Base-by-base conservation (phyloP, 805 yeast genomes). In the Jamesozyma piceae region DNA sequence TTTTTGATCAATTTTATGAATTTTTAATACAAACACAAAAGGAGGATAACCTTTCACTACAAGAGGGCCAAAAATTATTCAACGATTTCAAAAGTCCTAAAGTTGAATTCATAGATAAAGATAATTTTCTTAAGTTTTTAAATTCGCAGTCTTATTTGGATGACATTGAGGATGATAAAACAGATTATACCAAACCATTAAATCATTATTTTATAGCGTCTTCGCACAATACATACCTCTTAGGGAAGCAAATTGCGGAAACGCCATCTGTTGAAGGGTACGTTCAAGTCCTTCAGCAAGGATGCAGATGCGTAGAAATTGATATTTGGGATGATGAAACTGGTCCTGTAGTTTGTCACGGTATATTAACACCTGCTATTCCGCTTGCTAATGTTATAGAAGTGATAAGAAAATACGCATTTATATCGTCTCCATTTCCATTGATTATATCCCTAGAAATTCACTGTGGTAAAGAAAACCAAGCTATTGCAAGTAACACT, bases 291-390 rank as follows among this genome's bases (percentile, higher is more conserved):
- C 65, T 92, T 38, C 96, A 88, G 58, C 74, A 88, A 42, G 97
- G 98, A 1, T 92, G 97, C 54, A 70, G 96, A 36, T 89, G 96
- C 48, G 71, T 92, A n/a, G 99, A 92, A 56, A 78, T 92, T 33
- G 99, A 92, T 61, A 71, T 92, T 18, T 92, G 98, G 98, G 95
- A 90, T 65, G 84, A 81, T 19, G 78, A 74, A 28, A 62, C 64
- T 11, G 89, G 82, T 0, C 98, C 98, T 0, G 75, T 85, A 0
- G 96, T 92, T 0, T 82, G 83, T 24, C 99, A 92, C 62, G 98
- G 98, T 0, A 77, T 95, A 0, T 75, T 92, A 48, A 86, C 97
- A 0, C 71, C 80, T 0, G 75, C 90, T 1, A 75, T 90, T 10
- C 74, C 78, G 2, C 72, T 90, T 26, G 59, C 67, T 10, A 80